Evolutionary conservation across 106 monocot genomes (phyloP).

Genomic region (Dendrobium huoshanense): DNA sequence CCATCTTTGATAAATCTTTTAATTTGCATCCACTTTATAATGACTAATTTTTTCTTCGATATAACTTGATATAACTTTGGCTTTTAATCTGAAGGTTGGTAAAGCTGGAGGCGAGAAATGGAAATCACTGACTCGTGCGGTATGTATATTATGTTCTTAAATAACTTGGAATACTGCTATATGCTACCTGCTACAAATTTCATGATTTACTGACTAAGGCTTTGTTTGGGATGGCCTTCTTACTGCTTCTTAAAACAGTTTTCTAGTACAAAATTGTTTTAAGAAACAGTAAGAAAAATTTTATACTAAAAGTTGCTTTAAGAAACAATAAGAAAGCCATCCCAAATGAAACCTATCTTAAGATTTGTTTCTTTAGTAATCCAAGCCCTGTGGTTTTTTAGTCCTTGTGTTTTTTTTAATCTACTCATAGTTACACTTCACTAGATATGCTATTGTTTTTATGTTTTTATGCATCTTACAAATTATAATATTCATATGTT

Average conservation of each 20-base stretch:
- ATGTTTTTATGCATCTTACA: neutral
- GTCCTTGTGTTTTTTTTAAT: neutral
- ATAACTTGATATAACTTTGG: neutral
- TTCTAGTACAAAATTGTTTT: too few species aligned
- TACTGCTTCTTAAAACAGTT: too few species aligned
- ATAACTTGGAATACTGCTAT: neutral
- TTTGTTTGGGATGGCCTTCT: too few species aligned
- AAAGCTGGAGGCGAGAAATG: constrained; percentile 30
- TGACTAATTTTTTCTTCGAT: neutral
- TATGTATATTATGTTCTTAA: constrained; percentile 3
- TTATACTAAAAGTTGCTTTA: too few species aligned
- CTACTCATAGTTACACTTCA: neutral
- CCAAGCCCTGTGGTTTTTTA: neutral
- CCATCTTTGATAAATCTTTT: neutral
- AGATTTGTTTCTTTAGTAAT: neutral
- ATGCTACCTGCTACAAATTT: neutral
- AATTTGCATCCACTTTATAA: neutral
- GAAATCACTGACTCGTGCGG: constrained; percentile 18
- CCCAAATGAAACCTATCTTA: too few species aligned
- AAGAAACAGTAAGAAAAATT: too few species aligned
- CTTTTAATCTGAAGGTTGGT: constrained; percentile 18
- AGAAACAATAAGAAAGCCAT: too few species aligned
- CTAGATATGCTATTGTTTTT: neutral
- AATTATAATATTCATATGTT: too few species aligned
- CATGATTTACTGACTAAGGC: neutral